Evolutionary conservation across 75 land plant genomes (phyloP), one percentile per base, ranked within the genome.

Genomic region (Pseudotsuga menziesii): DNA sequence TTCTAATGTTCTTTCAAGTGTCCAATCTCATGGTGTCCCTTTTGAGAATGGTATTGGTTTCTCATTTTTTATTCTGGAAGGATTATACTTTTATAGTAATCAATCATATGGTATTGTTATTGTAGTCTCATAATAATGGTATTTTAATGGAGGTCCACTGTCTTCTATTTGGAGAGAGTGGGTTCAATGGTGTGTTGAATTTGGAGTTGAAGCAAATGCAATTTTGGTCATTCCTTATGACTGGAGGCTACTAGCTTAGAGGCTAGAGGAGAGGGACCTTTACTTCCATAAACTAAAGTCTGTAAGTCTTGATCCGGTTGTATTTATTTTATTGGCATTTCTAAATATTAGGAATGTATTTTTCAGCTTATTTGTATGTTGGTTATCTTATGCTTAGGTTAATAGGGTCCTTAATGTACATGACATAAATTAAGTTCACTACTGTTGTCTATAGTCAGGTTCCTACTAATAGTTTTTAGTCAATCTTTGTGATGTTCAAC

Each of bases 131-230:
- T 9, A 48, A 48, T 48, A 48, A 9, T 11, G 54, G 54, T 48
- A 48, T 62, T 36, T 19, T 79, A 8, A 39, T 83, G 32, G 86
- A 97, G 99, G 99, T 83, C 94, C 98, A 74, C 85, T 94, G 27
- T 94, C 99, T 61, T 94, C 98, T 20, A 94, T 97, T 54, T 97
- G 99, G 99, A 93, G 93, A 76, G 98, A 97, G 75, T 97, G 99
- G 99, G 83, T 97, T 12, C 85, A 85, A 73, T 97, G 99, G 99
- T 91, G 95, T 80, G 88, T 97, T 78, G 98, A 97, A 77, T 97
- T 97, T 91, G 99, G 99, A 72, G 90, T 97, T 20, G 98, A 95
- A 67, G 89, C 99, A 61, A 97, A 97, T 85, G 92, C 99, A 32
- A 92, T 97, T 29, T 58, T 95, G 80, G 99, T 98, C 55, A 98